These are phyloP conservation scores for Camelina hispida DNA, from an alignment of 345 rosid species.

Conservation along the genomic window DNA sequence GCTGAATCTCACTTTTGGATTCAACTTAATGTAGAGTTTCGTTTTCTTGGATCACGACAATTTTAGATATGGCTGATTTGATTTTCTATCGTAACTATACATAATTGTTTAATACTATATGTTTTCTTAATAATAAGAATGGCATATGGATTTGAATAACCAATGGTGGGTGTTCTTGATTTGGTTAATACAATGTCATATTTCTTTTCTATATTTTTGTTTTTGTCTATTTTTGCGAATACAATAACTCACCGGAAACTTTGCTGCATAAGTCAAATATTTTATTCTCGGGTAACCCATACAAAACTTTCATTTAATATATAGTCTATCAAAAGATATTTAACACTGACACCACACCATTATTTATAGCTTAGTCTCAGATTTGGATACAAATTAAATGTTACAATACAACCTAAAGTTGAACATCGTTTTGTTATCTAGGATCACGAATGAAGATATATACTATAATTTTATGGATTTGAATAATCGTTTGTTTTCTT, in stretches of 20 bases:
- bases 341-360: too few species aligned
- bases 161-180: background rate
- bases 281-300: background rate
- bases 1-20: conserved; percentile 18
- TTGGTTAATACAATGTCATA: background rate
- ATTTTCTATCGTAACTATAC: background rate
- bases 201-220: background rate
- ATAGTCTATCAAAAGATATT: background rate
- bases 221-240: background rate
- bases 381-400: background rate
- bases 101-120: background rate
- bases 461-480: too few species aligned
- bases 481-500: conserved; percentile 2
- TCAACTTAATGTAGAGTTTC: background rate
- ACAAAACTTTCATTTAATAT: background rate
- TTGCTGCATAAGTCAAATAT: background rate
- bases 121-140: background rate
- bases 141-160: background rate
- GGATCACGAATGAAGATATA: background rate
- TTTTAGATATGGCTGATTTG: conserved; percentile 10
- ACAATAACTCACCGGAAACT: background rate
- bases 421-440: background rate
- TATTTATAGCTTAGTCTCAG: background rate
- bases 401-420: background rate
- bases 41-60: conserved; percentile 28